Evolutionary conservation across 2,329 filamentous ascomycete species (phyloP).

Genomic region (Botrytis deweyae): DNA sequence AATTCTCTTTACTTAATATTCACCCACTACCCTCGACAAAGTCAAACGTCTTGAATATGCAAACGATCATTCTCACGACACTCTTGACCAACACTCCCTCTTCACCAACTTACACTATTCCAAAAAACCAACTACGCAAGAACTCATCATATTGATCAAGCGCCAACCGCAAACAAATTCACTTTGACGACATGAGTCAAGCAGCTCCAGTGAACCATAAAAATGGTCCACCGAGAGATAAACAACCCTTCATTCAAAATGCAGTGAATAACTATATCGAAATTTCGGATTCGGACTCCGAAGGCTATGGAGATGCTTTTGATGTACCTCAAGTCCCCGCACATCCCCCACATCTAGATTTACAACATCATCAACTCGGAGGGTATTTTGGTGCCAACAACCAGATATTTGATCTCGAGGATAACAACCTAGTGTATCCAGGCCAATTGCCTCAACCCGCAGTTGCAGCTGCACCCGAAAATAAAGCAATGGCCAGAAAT

Average conservation of each 20-base stretch:
- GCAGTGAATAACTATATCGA: not conserved
- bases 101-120: not conserved
- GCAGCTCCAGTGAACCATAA: not conserved
- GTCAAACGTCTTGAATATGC: not conserved
- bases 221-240: not conserved
- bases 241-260: not conserved
- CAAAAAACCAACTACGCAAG: not conserved
- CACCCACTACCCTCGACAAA: not conserved
- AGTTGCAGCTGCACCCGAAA: not conserved
- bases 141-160: not conserved
- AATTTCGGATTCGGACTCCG: not conserved
- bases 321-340: not conserved
- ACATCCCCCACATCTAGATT: not conserved
- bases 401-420: not conserved
- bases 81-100: not conserved
- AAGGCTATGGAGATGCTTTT: not conserved
- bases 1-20: not conserved
- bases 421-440: not conserved
- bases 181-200: not conserved
- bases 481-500: not conserved
- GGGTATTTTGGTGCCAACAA: not conserved
- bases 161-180: not conserved
- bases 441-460: not conserved
- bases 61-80: not conserved
- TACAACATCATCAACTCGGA: not conserved